phyloP scores from a whole-genome alignment of 2,329 filamentous ascomycete species.

The Ophiocordyceps camponoti-saundersi region DNA sequence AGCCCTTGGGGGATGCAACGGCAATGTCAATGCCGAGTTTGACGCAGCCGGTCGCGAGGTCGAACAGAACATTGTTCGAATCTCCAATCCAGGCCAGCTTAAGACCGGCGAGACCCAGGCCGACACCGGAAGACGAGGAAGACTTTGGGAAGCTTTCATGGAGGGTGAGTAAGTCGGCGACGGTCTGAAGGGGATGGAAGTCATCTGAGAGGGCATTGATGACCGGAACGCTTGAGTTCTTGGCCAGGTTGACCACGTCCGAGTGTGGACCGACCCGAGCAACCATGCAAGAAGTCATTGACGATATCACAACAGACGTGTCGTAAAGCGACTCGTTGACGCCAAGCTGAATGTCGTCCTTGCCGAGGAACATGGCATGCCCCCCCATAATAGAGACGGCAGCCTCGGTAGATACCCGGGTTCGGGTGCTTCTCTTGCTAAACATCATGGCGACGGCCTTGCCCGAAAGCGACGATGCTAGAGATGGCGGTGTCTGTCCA shows the following conservation, averaged over 20 bases:
- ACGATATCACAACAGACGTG: constrained; percentile 83
- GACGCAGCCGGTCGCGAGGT: constrained; percentile 71
- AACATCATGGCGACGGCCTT: constrained; percentile 92
- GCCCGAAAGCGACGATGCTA: constrained; percentile 48
- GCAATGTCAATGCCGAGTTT: constrained; percentile 78
- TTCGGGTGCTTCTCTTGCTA: constrained; percentile 87
- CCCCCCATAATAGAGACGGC: constrained; percentile 80
- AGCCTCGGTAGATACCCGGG: constrained; percentile 82
- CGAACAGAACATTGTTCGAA: constrained; percentile 92
- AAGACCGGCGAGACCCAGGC: constrained; percentile 58
- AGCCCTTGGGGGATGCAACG: constrained; percentile 74
- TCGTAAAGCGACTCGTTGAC: constrained; percentile 95
- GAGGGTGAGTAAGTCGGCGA: constrained; percentile 88
- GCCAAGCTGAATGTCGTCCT: constrained; percentile 89
- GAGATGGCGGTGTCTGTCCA: constrained; percentile 31
- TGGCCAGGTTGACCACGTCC: constrained; percentile 55
- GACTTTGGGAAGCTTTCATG: constrained; percentile 53
- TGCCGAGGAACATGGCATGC: constrained; percentile 90
- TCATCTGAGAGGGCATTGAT: constrained; percentile 81
- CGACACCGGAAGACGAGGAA: constrained; percentile 13
- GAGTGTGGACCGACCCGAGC: constrained; percentile 62
- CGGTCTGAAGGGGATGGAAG: constrained; percentile 85
- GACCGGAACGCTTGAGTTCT: constrained; percentile 60
- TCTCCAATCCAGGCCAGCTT: constrained; percentile 96
- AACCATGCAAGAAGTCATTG: constrained; percentile 73